These are phyloP conservation scores for Cryptococcus sp. DNA, from an alignment of 1,284 basidiomycete genomes.

Conservation along the genomic window DNA sequence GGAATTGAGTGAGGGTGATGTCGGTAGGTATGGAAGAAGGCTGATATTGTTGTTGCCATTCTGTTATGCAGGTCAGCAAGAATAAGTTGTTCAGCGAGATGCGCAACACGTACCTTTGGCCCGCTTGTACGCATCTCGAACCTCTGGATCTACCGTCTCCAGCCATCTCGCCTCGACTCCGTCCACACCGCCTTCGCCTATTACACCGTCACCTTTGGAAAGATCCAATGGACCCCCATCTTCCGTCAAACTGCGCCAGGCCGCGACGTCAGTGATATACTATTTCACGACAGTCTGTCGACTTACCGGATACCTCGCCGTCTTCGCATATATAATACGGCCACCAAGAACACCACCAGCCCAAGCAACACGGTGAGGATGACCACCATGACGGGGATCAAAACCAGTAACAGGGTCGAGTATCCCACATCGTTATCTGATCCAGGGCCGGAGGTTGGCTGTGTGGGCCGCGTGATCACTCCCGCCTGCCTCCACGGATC, in stretches of 20 bases:
- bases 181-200: conserved; percentile 88
- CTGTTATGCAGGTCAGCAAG: conserved; percentile 55
- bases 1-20: conserved; percentile 93
- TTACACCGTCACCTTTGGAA: conserved; percentile 81
- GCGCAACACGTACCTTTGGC: conserved; percentile 72
- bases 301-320: conserved; percentile 68
- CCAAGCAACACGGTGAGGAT: conserved; percentile 90
- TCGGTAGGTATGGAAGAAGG: conserved; percentile 91
- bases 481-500: conserved; percentile 8
- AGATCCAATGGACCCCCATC: conserved; percentile 91
- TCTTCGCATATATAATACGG: conserved; percentile 77
- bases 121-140: conserved; percentile 72
- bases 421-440: conserved; percentile 21
- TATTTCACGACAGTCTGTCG: neutral
- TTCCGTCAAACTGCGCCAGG: conserved; percentile 66
- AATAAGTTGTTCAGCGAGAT: neutral
- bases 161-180: conserved; percentile 91
- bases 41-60: conserved; percentile 85
- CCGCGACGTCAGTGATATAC: conserved; percentile 25
- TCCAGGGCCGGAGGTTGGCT: conserved; percentile 7
- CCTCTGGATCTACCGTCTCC: conserved; percentile 71
- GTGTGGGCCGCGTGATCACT: conserved; percentile 2
- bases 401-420: conserved; percentile 42
- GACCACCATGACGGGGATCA: conserved; percentile 83
- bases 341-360: conserved; percentile 83